Base-by-base conservation (phyloP, 2,329 filamentous ascomycete genomes). In the Colletotrichum simmondsii region DNA sequence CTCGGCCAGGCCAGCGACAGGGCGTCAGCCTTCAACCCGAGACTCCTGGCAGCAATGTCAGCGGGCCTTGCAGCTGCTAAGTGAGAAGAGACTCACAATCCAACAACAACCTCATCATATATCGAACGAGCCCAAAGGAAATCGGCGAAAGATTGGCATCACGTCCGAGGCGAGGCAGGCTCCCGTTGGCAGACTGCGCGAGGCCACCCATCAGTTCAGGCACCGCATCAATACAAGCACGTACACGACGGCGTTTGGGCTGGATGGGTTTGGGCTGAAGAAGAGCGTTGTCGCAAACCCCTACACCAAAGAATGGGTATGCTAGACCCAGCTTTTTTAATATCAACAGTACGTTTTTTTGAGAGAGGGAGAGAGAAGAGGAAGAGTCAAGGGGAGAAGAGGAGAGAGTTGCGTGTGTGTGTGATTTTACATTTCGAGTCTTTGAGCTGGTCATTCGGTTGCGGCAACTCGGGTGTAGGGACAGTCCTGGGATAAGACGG, bases 1-100 rank as follows among this genome's bases (percentile, higher is more conserved):
- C 95, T 80, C 89, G 95, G 71, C 87, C 89, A 14, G 89, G 89
- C 61, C 88, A 90, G 81, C 87, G 89, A 79, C 87, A 88, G 56
- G 89, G 89, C 58, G 89, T 91, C 76, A 91, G 85, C 79, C 83
- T 91, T 75, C 85, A 84, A 42, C 85, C 88, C 26, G 89, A 91
- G 79, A 88, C 86, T 74, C 83, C 87, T 73, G 90, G 88, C 83
- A 91, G 89, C 72, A 89, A 90, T 77, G 83, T 84, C 66, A 84
- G 83, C 77, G 89, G 88, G 24, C 84, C 86, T 72, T 91, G 89
- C 82, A 86, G 85, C 77, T 91, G 89, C 83, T 91, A 87, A 77
- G 77, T 35, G 62, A 76, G 77, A 75, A 72, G 5, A 59, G 64
- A 66, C 52, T 65, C 73, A 71, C 71, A 68, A 66, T 42, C 35